phyloP scores from a whole-genome alignment of 768 basidiomycete species.

The Amanita phalloides region DNA sequence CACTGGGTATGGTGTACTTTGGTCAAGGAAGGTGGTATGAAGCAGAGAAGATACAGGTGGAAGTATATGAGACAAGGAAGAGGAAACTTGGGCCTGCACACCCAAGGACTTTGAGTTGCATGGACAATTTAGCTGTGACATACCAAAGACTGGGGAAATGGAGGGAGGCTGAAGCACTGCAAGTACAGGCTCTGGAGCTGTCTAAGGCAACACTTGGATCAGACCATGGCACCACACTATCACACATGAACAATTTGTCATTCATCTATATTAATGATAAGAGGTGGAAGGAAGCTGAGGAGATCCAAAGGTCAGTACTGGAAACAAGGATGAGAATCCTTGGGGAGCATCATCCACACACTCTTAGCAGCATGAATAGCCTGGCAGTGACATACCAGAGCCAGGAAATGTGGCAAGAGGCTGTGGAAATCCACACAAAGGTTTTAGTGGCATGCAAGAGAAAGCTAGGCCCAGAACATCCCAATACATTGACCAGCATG shows the following conservation, averaged over 20 bases:
- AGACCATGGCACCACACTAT: not conserved
- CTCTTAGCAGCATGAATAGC: not conserved
- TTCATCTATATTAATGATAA: not conserved
- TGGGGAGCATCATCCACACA: not conserved
- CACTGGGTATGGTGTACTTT: not conserved
- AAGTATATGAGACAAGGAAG: not conserved
- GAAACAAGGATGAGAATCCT: not conserved
- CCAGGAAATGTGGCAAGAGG: no score
- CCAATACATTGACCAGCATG: no score
- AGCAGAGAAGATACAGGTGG: not conserved
- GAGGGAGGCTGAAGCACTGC: conserved; percentile 5
- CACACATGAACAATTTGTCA: not conserved
- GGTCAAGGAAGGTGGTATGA: not conserved
- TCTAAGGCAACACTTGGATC: not conserved
- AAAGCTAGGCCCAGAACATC: no score
- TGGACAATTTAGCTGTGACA: conserved; percentile 5
- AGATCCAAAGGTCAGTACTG: not conserved
- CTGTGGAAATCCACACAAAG: no score
- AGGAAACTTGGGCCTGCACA: not conserved
- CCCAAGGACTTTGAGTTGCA: conserved; percentile 2
- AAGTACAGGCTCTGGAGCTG: conserved; percentile 5
- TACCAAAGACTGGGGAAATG: conserved; percentile 3
- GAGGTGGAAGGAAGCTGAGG: not conserved
- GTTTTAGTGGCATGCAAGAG: no score
- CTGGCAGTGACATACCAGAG: not conserved